A percentile compares a stretch with the other conserved stretches of the same genome.
phyloP scores from a whole-genome alignment of 2,329 filamentous ascomycete species.

The Aquanectria penicillioides region DNA sequence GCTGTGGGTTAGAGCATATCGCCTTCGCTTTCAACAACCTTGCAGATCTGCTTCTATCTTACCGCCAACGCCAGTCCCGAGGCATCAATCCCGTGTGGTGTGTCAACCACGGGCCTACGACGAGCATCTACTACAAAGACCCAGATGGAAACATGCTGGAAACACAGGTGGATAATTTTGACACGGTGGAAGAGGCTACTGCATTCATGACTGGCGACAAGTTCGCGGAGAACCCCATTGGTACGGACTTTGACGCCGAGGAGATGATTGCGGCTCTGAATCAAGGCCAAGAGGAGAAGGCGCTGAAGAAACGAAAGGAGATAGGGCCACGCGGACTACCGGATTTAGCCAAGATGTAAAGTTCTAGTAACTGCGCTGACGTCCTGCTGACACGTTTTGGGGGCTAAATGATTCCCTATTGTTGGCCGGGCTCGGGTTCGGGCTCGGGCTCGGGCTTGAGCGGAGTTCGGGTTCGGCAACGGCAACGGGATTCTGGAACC shows the following conservation, averaged over 20 bases:
- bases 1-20: not conserved
- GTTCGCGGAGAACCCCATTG: slow-evolving; percentile 17
- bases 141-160: slow-evolving; percentile 22
- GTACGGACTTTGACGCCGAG: slow-evolving; percentile 11
- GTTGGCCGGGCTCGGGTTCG: no score
- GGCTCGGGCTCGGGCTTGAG: no score
- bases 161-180: slow-evolving; percentile 24
- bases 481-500: no score
- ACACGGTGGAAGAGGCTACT: slow-evolving; percentile 13
- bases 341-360: not conserved
- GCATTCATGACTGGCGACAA: slow-evolving; percentile 3
- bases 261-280: not conserved
- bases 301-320: not conserved
- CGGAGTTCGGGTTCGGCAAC: no score
- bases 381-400: no score
- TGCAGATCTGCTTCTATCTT: not conserved
- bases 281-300: not conserved
- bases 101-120: slow-evolving; percentile 22
- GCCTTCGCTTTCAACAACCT: not conserved
- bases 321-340: not conserved
- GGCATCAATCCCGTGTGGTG: slow-evolving; percentile 14
- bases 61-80: not conserved
- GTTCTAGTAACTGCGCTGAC: no score
- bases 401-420: no score
- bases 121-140: slow-evolving; percentile 23